Percentiles rank a stretch among this genome's conserved stretches.
These are phyloP conservation scores for Odontarrhena argentea DNA, from an alignment of 345 rosid genomes.

Conservation along the genomic window DNA sequence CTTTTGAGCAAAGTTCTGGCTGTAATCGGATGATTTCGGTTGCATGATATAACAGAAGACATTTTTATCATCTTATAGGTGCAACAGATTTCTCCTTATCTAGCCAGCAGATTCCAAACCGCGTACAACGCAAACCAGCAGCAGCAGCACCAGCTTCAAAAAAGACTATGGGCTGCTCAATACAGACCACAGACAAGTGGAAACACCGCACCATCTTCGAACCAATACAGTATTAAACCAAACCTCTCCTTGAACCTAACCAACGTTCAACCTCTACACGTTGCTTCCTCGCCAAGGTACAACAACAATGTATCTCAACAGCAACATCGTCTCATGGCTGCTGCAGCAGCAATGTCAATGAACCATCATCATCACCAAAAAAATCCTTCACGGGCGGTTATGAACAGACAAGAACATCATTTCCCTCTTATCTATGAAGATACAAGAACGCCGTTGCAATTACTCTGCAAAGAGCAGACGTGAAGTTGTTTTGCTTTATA, in stretches of 20 bases:
- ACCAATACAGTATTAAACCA: constrained; percentile 49
- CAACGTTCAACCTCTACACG: constrained; percentile 37
- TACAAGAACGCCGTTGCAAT: constrained; percentile 54
- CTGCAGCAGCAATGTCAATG: constrained; percentile 46
- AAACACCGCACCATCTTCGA: constrained; percentile 27
- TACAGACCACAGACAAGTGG: constrained; percentile 44
- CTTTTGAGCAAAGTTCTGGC: background rate
- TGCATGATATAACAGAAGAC: constrained; percentile 1
- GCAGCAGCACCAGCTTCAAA: constrained; percentile 47
- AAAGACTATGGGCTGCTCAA: constrained; percentile 61
- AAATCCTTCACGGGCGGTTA: constrained; percentile 26
- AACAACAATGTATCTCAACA: constrained; percentile 40
- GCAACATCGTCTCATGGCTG: constrained; percentile 48
- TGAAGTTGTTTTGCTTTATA: constrained; percentile 38
- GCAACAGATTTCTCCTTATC: constrained; percentile 48
- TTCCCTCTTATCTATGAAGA: constrained; percentile 46
- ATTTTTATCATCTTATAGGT: constrained; percentile 44
- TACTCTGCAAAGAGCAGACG: constrained; percentile 59
- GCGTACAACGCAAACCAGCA: constrained; percentile 46
- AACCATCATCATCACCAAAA: constrained; percentile 12
- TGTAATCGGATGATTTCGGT: background rate
- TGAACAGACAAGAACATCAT: constrained; percentile 57
- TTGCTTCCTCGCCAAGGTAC: constrained; percentile 44
- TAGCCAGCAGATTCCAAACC: constrained; percentile 42
- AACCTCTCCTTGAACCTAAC: constrained; percentile 44